These are phyloP conservation scores for Daldinia grandis DNA, from an alignment of 495 filamentous ascomycete genomes.

Conservation along the genomic window DNA sequence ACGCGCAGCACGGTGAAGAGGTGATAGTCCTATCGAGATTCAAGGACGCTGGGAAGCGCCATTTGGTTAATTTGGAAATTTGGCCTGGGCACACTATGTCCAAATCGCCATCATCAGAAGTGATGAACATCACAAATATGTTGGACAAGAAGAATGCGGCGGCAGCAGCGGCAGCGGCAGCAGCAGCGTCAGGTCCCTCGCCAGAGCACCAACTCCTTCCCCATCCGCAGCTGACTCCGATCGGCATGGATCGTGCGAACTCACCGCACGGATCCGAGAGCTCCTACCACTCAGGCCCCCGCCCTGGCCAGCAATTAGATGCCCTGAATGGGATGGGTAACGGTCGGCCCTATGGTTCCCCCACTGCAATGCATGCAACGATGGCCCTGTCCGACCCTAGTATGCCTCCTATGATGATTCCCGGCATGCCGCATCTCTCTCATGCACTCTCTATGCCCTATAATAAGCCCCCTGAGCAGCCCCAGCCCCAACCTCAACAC, in stretches of 20 bases:
- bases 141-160: slow-evolving; percentile 70
- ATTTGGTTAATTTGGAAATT: neutral
- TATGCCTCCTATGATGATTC: slow-evolving; percentile 48
- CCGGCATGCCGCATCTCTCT: slow-evolving; percentile 43
- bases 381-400: slow-evolving; percentile 59
- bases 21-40: neutral
- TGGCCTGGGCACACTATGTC: slow-evolving; percentile 30
- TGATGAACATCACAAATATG: slow-evolving; percentile 77
- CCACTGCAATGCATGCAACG: slow-evolving; percentile 57
- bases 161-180: slow-evolving; percentile 53
- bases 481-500: slow-evolving; percentile 40
- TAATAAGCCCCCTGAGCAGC: slow-evolving; percentile 46
- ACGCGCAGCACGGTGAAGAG: slow-evolving; percentile 7
- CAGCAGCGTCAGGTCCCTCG: slow-evolving; percentile 48
- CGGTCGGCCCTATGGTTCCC: slow-evolving; percentile 43
- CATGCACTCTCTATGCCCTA: slow-evolving; percentile 49
- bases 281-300: slow-evolving; percentile 63
- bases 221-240: slow-evolving; percentile 63
- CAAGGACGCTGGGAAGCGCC: neutral
- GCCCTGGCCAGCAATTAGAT: slow-evolving; percentile 56
- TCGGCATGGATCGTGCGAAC: slow-evolving; percentile 70
- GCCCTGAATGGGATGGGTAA: slow-evolving; percentile 59
- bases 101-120: slow-evolving; percentile 43
- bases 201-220: slow-evolving; percentile 65
- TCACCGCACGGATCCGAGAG: slow-evolving; percentile 77